Evolutionary conservation across 2,329 filamentous ascomycete genomes (phyloP).

Genomic region (Cercospora sp.): DNA sequence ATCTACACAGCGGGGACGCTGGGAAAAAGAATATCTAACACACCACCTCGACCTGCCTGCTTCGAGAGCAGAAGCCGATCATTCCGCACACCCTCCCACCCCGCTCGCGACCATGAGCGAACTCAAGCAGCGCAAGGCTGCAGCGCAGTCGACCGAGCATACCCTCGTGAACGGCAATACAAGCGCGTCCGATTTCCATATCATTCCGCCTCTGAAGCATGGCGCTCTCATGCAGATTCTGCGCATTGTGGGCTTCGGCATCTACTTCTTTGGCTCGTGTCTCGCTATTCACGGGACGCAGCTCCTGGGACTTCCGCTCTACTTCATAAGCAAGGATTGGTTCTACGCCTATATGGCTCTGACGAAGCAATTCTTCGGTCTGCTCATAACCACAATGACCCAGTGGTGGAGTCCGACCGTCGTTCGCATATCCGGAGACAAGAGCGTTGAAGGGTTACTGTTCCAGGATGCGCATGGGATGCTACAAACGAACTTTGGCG

Average conservation of each 20-base stretch:
- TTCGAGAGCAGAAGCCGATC: background rate
- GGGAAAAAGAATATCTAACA: constrained; percentile 3
- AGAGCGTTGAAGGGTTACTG: constrained; percentile 73
- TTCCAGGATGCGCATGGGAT: constrained; percentile 66
- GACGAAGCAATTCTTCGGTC: constrained; percentile 80
- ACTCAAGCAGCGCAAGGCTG: constrained; percentile 30
- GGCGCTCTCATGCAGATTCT: constrained; percentile 45
- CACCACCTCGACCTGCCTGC: background rate
- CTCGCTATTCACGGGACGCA: constrained; percentile 62
- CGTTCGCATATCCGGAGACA: constrained; percentile 79
- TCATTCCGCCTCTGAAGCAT: constrained; percentile 40
- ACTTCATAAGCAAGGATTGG: constrained; percentile 69
- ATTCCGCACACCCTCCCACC: background rate
- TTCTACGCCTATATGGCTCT: constrained; percentile 84
- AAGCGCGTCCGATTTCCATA: background rate
- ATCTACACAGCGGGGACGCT: constrained; percentile 12
- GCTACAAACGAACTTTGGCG: constrained; percentile 74
- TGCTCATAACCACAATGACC: constrained; percentile 75
- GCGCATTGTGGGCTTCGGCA: constrained; percentile 46
- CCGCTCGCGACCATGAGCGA: constrained; percentile 23
- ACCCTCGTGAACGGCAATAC: background rate
- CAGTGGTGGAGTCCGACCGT: constrained; percentile 80
- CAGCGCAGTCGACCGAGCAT: constrained; percentile 6
- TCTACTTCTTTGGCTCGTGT: constrained; percentile 49
- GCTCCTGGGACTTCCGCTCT: constrained; percentile 70